phyloP scores from a whole-genome alignment of 1,284 basidiomycete species.

The Trichosporon sp. region DNA sequence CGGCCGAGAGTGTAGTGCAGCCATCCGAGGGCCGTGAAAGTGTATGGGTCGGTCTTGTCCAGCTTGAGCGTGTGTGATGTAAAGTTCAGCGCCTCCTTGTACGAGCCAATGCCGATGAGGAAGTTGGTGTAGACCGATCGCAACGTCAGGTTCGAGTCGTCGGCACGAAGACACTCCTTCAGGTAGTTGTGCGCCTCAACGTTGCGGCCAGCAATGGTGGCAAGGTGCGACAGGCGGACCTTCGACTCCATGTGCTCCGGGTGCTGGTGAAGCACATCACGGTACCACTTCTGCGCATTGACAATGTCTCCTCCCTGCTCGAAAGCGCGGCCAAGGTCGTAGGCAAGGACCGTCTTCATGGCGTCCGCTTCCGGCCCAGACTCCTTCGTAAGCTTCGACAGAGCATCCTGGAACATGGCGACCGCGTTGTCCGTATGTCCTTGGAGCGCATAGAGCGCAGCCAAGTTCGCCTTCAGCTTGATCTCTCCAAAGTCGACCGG shows the following conservation, averaged over 20 bases:
- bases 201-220: slow-evolving; percentile 60
- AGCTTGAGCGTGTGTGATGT: slow-evolving; percentile 75
- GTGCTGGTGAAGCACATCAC: slow-evolving; percentile 73
- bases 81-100: slow-evolving; percentile 74
- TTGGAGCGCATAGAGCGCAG: slow-evolving; percentile 67
- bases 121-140: slow-evolving; percentile 80
- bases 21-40: slow-evolving; percentile 79
- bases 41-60: slow-evolving; percentile 81
- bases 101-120: slow-evolving; percentile 55
- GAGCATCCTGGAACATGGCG: slow-evolving; percentile 51
- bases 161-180: slow-evolving; percentile 63
- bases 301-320: slow-evolving; percentile 69
- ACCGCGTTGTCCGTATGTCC: slow-evolving; percentile 52
- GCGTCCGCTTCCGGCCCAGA: slow-evolving; percentile 52
- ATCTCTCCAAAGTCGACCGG: slow-evolving; percentile 31
- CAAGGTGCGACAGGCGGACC: slow-evolving; percentile 76
- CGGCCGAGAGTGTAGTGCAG: slow-evolving; percentile 76
- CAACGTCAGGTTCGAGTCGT: slow-evolving; percentile 39
- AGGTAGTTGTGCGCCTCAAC: slow-evolving; percentile 78
- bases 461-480: slow-evolving; percentile 72
- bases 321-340: slow-evolving; percentile 80
- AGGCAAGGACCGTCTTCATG: slow-evolving; percentile 73
- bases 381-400: slow-evolving; percentile 47
- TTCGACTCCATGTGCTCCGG: slow-evolving; percentile 94
- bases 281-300: slow-evolving; percentile 74